Evolutionary conservation across 345 rosid species (phyloP).

Genomic region (Gossypium raimondii): DNA sequence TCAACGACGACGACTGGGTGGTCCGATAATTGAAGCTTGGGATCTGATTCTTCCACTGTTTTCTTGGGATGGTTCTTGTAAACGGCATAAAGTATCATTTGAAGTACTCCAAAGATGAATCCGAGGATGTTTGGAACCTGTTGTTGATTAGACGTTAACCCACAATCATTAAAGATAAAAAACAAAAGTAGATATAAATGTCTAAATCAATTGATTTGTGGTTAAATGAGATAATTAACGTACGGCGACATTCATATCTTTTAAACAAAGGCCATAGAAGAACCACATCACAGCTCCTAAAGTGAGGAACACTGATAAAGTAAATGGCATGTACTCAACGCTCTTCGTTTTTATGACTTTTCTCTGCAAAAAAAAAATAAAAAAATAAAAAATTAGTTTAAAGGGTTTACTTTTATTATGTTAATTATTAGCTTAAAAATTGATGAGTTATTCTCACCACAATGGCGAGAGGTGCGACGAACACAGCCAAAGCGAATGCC

Average conservation of each 20-base stretch:
- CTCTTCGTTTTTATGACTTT: constrained; percentile 80
- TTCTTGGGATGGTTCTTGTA: constrained; percentile 51
- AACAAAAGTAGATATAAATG: not conserved
- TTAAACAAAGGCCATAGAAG: constrained; percentile 62
- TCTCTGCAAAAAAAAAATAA: constrained; percentile 43
- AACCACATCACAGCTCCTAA: constrained; percentile 89
- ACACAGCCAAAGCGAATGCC: constrained; percentile 61
- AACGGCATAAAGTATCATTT: constrained; percentile 68
- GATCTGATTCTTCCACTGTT: constrained; percentile 24
- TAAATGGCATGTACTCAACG: constrained; percentile 77
- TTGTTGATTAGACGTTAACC: not conserved
- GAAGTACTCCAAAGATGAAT: constrained; percentile 61
- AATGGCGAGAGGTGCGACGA: constrained; percentile 82
- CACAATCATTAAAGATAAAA: not conserved
- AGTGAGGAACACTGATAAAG: constrained; percentile 74
- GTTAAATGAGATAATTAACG: constrained; percentile 19
- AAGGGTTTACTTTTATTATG: too few relatives aligned
- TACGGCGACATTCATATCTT: constrained; percentile 69
- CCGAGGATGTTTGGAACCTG: constrained; percentile 84
- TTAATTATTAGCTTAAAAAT: not conserved
- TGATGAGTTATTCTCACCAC: constrained; percentile 37
- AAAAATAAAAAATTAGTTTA: too few relatives aligned
- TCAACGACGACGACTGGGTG: constrained; percentile 33
- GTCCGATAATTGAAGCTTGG: constrained; percentile 41
- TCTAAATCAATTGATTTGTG: not conserved